Evolutionary conservation across 129 eudicot genomes (phyloP), one percentile per base, ranked within the genome.

Genomic region (Glebionis coronaria): DNA sequence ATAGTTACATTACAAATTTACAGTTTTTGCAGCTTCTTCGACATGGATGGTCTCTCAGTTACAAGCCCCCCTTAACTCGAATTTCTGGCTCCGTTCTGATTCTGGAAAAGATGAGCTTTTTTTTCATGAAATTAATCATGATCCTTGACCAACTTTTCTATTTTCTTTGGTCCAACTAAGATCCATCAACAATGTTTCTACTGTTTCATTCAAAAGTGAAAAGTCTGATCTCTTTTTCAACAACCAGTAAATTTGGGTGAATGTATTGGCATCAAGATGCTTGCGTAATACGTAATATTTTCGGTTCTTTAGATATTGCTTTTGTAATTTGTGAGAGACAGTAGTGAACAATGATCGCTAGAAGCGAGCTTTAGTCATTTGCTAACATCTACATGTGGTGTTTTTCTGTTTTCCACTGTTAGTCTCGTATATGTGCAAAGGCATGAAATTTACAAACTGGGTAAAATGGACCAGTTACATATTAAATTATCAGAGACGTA

Each of bases 121-220:
- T 15, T 38, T 65, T 8, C 56, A 25, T 57, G 46, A 53, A n/a
- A 63, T 54, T 6, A 58, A 54, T 44, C 31, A 65, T 73, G 60
- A 44, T 44, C 21, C 60, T 74, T 56, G 78, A 74, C 71, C 71
- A 53, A 64, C 77, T 55, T 73, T 38, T 31, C 1, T 16, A 19
- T 61, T 61, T 71, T 23, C 25, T 23, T 21, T 61, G 62, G 62
- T 56, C 64, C 40, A 28, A 63, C 16, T 55, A 42, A 72, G 64
- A 46, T 27, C 42, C 42, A 58, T 70, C 27, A 7, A 49, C 21
- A 23, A 42, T 44, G 14, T 69, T 23, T 44, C 9, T n/a, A 45
- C 65, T 47, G 31, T 46, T 27, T 11, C 19, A 12, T 59, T 59
- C 49, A 57, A 57, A 58, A 16, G 12, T 40, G 19, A 58, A 35